Evolutionary conservation across 345 rosid species (phyloP), one percentile per base, ranked within the genome.

Genomic region (Noccaea caerulescens): DNA sequence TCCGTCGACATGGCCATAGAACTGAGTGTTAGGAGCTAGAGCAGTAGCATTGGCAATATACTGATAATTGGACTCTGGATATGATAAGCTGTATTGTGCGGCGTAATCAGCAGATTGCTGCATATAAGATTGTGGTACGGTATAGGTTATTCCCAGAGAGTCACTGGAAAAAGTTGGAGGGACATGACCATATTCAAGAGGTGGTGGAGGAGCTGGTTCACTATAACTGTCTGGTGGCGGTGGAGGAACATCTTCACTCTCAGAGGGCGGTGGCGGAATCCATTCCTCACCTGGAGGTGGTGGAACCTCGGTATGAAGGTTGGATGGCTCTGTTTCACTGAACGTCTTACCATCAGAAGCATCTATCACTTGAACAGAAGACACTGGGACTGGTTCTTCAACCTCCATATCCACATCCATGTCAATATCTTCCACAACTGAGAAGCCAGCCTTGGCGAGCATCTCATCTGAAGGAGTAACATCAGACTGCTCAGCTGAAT

Each of bases 401-500:
- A 91, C 91, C 77, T 94, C 98, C 98, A 94, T 91, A 80, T 94
- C 98, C 60, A 94, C 90, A 72, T 91, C 98, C 98, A 89, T 91
- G 73, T 91, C 97, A 80, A 83, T 73, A 78, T 88, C 97, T 67
- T 83, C 97, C 75, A 65, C 86, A 59, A 27, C 78, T 50, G 77
- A 60, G 33, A 66, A 63, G 25, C 65, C 69, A 49, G 64, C 72
- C 71, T 74, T 76, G 46, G 63, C 63, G 71, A 49, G 64, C 11
- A 68, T 64, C 56, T 75, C 84, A 69, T 45, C 81, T 50, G 56
- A 42, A 41, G 68, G 59, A 59, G 73, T 39, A 34, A 71, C 75
- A 63, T 80, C 63, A 41, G 64, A 65, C 75, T 78, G 82, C 60
- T 72, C 76, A 52, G 52, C 77, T 41, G 69, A 62, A 57, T 41